These are phyloP conservation scores for Talaromyces adpressus DNA, from an alignment of 495 filamentous ascomycete species.

Conservation along the genomic window DNA sequence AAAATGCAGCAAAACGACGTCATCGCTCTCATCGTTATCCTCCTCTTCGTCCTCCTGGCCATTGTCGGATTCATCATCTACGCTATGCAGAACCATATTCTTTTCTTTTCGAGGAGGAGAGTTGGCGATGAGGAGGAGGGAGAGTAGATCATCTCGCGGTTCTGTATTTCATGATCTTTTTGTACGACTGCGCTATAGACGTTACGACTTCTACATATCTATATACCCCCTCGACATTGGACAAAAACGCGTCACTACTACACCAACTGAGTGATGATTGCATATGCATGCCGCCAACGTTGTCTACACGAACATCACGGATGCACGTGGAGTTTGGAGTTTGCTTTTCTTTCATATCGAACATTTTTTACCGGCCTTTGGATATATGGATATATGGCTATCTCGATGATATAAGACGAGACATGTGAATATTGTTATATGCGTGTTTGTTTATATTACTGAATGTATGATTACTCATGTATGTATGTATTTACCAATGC, in stretches of 20 bases:
- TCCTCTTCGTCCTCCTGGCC: slow-evolving; percentile 67
- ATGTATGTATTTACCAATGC: neutral
- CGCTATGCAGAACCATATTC: slow-evolving; percentile 37
- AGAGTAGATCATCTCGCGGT: slow-evolving; percentile 7
- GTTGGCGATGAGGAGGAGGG: slow-evolving; percentile 36
- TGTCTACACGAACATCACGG: neutral
- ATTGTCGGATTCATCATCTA: slow-evolving; percentile 66
- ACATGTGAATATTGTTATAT: neutral
- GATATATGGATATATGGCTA: neutral
- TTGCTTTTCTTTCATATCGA: neutral
- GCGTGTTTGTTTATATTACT: neutral
- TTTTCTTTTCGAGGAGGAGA: slow-evolving; percentile 28
- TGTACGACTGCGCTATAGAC: neutral
- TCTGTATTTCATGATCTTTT: neutral
- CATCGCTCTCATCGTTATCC: slow-evolving; percentile 76
- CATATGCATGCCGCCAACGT: neutral
- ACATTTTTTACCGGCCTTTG: neutral
- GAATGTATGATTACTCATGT: neutral
- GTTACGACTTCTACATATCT: neutral
- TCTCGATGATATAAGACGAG: neutral
- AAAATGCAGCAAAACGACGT: slow-evolving; percentile 68
- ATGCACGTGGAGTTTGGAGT: neutral
- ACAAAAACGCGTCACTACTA: neutral
- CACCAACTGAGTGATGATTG: neutral
- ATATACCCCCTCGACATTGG: neutral